These are phyloP conservation scores for Mortierella sp. DNA, from an alignment of 371 early-diverging fungal species.

Conservation along the genomic window DNA sequence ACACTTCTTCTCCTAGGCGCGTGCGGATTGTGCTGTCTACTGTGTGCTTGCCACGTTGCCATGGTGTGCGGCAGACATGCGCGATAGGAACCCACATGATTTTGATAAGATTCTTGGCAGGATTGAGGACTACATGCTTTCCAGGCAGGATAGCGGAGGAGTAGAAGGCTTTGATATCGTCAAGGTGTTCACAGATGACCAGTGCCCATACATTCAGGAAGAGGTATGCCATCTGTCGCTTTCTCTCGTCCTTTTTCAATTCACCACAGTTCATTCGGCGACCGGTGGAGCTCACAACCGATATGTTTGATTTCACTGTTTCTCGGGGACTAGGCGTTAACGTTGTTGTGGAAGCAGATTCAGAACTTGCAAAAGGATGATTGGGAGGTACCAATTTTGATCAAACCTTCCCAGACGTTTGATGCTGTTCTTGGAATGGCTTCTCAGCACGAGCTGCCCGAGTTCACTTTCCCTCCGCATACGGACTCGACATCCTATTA, in stretches of 20 bases:
- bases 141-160: slow-evolving; percentile 56
- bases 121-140: slow-evolving; percentile 73
- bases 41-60: slow-evolving; percentile 80
- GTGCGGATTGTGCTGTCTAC: slow-evolving; percentile 80
- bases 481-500: slow-evolving; percentile 21
- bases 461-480: slow-evolving; percentile 60
- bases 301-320: too few species aligned
- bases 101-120: slow-evolving; percentile 67
- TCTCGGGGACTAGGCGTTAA: slow-evolving; percentile 67
- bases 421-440: slow-evolving; percentile 65
- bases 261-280: too few species aligned
- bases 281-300: too few species aligned
- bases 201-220: slow-evolving; percentile 59
- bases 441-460: slow-evolving; percentile 72
- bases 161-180: slow-evolving; percentile 60
- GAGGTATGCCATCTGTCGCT: slow-evolving; percentile 58
- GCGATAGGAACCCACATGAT: slow-evolving; percentile 65
- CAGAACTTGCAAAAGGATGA: slow-evolving; percentile 63
- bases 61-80: slow-evolving; percentile 65
- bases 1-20: slow-evolving; percentile 51
- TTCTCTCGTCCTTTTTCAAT: background rate
- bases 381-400: slow-evolving; percentile 75
- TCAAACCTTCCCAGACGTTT: slow-evolving; percentile 67
- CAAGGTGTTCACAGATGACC: slow-evolving; percentile 63
- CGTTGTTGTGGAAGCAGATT: slow-evolving; percentile 76